Conservation (phyloP, 257 asterid species). For the Forsythia viridissima region DNA sequence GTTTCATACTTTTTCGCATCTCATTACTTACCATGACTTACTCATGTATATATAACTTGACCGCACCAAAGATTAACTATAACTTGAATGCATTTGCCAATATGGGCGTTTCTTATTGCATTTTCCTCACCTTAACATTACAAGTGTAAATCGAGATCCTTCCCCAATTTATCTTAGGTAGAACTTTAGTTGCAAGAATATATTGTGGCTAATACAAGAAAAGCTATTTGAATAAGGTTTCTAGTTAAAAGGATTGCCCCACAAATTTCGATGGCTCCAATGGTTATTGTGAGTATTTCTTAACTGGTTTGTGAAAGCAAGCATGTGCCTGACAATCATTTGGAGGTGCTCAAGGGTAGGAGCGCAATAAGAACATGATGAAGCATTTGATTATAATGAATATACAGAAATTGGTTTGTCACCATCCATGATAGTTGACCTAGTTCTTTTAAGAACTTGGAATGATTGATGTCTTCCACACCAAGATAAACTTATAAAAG, state of each 20-base stretch:
- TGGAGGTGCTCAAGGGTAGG: no score
- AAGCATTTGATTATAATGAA: no score
- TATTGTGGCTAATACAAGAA: background rate
- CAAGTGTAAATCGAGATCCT: background rate
- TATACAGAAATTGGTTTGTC: no score
- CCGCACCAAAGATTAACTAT: background rate
- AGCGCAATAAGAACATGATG: no score
- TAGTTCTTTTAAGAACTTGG: no score
- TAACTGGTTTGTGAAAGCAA: background rate
- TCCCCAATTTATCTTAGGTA: background rate
- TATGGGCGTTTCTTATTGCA: background rate
- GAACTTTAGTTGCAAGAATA: background rate
- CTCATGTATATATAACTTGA: background rate
- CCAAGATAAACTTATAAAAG: no score
- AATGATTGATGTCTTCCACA: no score
- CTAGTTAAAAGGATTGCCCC: background rate
- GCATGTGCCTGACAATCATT: no score
- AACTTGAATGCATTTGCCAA: background rate
- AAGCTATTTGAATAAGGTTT: background rate
- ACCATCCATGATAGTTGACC: no score
- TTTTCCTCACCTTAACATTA: background rate
- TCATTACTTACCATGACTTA: background rate
- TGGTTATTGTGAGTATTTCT: background rate
- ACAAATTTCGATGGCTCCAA: background rate
- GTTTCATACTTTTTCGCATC: slow-evolving; percentile 10